Percentiles rank a stretch among this genome's conserved stretches.
phyloP scores from a whole-genome alignment of 2,329 filamentous ascomycete species.

The Rhinocladiella mackenziei region DNA sequence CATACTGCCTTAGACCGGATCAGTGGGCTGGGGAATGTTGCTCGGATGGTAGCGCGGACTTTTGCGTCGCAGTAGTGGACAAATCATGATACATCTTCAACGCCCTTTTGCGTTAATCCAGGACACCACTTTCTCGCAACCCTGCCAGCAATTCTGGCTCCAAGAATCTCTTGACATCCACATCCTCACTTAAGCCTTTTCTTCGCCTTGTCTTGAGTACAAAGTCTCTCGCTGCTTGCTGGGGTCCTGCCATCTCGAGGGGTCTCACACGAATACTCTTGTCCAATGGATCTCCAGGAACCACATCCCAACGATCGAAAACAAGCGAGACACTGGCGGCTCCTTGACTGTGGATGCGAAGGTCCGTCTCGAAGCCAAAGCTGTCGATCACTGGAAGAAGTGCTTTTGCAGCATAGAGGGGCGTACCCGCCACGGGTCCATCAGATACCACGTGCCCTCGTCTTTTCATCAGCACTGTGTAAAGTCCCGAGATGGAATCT shows the following conservation, averaged over 20 bases:
- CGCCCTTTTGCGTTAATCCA: conserved; percentile 49
- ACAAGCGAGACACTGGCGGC: conserved; percentile 85
- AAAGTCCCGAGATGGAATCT: conserved; percentile 80
- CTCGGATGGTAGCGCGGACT: no score
- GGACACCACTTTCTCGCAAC: conserved; percentile 80
- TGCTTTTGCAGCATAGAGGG: conserved; percentile 85
- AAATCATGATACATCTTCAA: no score
- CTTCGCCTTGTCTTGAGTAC: conserved; percentile 90
- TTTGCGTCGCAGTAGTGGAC: no score
- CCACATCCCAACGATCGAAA: conserved; percentile 94
- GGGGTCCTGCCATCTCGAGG: conserved; percentile 79
- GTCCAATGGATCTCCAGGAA: conserved; percentile 92
- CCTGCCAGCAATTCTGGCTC: conserved; percentile 90
- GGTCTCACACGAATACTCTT: conserved; percentile 76
- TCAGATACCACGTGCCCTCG: conserved; percentile 93
- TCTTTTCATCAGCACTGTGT: conserved; percentile 83
- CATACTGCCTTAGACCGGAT: no score
- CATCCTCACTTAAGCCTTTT: conserved; percentile 93
- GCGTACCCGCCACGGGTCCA: conserved; percentile 87
- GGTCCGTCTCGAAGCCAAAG: conserved; percentile 96
- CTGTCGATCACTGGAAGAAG: conserved; percentile 94
- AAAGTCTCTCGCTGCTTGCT: conserved; percentile 90
- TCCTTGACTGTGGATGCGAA: conserved; percentile 92
- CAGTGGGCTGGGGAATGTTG: no score
- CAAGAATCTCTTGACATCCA: conserved; percentile 91